Conservation (phyloP, 2,329 filamentous ascomycete species). For the Neocucurbitaria cava region DNA sequence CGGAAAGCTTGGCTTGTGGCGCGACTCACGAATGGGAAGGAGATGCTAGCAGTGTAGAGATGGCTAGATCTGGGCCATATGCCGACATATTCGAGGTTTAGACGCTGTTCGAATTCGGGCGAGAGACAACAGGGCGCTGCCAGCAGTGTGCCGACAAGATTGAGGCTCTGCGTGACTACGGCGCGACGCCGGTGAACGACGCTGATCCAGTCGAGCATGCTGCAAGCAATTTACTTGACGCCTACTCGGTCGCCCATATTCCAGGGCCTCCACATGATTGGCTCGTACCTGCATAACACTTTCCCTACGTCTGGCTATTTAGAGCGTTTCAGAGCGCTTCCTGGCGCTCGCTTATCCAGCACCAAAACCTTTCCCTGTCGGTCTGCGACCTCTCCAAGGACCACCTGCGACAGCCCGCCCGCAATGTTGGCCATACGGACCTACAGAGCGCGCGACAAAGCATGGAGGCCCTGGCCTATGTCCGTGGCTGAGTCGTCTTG, state of each 20-base stretch:
- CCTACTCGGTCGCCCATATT: constrained; percentile 10
- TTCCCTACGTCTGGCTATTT: constrained; percentile 24
- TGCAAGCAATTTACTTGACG: constrained; percentile 22
- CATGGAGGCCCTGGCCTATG: constrained; percentile 24
- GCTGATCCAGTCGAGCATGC: constrained; percentile 12
- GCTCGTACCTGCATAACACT: constrained; percentile 33
- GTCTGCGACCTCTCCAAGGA: constrained; percentile 19
- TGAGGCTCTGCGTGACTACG: constrained; percentile 3
- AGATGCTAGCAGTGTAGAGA: not conserved
- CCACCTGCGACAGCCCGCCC: constrained; percentile 19
- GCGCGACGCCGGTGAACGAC: constrained; percentile 1
- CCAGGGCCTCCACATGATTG: constrained; percentile 18
- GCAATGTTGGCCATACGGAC: constrained; percentile 21
- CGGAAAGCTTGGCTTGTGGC: constrained; percentile 4
- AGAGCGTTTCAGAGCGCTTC: constrained; percentile 41
- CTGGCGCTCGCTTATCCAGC: constrained; percentile 23
- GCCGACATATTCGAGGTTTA: too few species aligned
- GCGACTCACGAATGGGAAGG: constrained; percentile 8
- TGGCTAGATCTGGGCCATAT: not conserved
- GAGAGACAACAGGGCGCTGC: not conserved
- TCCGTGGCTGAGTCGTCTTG: constrained; percentile 38
- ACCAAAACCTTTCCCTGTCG: constrained; percentile 23
- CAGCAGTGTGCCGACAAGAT: not conserved
- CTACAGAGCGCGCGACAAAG: constrained; percentile 42
- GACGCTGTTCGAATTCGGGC: not conserved